Base-by-base conservation (phyloP, 2,329 filamentous ascomycete genomes). In the Triangularia setosa region DNA sequence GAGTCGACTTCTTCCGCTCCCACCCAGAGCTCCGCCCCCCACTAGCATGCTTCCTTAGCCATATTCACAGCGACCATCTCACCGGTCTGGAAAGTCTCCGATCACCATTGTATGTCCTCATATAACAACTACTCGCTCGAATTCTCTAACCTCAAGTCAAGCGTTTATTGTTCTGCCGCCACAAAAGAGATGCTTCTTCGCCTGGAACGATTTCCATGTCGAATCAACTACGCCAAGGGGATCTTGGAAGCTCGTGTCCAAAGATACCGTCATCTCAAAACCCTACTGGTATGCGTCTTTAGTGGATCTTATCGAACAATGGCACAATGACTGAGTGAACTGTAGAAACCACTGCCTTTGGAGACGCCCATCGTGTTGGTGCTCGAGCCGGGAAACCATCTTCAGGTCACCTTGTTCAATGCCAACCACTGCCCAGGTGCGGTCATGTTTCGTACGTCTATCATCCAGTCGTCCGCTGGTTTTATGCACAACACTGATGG, bases 351-450 rank as follows among this genome's bases (percentile, higher is more conserved):
- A 0, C 83, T 98, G 30, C 93, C 93, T 0, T 77, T 97, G 8
- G 89, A 95, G 58, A 92, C 92, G 0, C 91, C 92, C 0, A 93
- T 89, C 0, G 77, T 79, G 3, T 85, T 98, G 56, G 91, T 96
- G 71, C 81, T 97, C 2, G 82, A 81, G 1, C 91, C 89, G 0
- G 85, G 85, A 1, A 83, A 84, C 56, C 79, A 78, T n/a, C 87
- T 97, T 24, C 87, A 88, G 56, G 91, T 96, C 18, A 97, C 93
- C 0, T 80, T 97, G 0, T 85, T 97, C 60, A 90, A 97, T 78
- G 93, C 94, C 1, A 97, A 98, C 71, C 94, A 97, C 73, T 98
- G 94, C 71, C 84, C 90, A 0, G 93, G 94, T 0, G 88, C 92
- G 18, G 92, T 95, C 18, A 96, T 97, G 92, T 97, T 97, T 73